These are phyloP conservation scores for Blastocystis sp. DNA, from an alignment of 352 stramenopile genomes.

Conservation along the genomic window DNA sequence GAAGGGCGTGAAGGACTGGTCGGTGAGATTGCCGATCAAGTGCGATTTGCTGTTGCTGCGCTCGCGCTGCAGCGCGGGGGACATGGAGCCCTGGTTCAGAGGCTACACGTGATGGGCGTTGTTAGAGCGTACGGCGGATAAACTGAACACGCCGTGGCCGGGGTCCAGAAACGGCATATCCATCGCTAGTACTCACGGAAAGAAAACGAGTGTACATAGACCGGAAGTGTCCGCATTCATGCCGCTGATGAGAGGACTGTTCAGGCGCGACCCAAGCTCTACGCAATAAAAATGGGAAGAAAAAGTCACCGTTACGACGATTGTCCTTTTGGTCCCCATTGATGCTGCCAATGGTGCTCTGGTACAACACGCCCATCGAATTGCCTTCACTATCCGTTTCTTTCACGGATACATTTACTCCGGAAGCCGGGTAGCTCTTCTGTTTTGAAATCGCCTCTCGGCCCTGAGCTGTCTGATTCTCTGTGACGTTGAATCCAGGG, in stretches of 20 bases:
- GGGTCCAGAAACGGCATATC: slow-evolving; percentile 39
- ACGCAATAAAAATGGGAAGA: not conserved
- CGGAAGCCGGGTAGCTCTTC: not conserved
- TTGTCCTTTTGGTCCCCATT: not conserved
- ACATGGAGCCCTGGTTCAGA: not conserved
- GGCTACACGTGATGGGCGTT: not conserved
- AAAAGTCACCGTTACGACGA: slow-evolving; percentile 3
- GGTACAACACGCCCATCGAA: slow-evolving; percentile 55
- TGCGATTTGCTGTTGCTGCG: not conserved
- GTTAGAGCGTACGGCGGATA: not conserved
- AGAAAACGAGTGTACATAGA: not conserved
- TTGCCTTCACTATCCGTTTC: slow-evolving; percentile 61
- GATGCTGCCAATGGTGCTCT: slow-evolving; percentile 54
- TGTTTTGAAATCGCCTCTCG: not conserved
- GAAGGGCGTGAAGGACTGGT: not conserved
- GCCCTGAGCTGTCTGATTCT: not conserved
- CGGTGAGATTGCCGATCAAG: not conserved
- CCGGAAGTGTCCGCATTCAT: not conserved
- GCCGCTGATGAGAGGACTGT: slow-evolving; percentile 58
- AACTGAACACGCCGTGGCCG: not conserved
- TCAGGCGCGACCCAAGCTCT: slow-evolving; percentile 50
- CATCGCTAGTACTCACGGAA: slow-evolving; percentile 18
- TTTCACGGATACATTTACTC: not conserved
- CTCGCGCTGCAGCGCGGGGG: not conserved
- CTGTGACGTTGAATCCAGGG: not conserved